Evolutionary conservation across 768 basidiomycete species (phyloP).

Genomic region (Macrolepiota albuminosa): DNA sequence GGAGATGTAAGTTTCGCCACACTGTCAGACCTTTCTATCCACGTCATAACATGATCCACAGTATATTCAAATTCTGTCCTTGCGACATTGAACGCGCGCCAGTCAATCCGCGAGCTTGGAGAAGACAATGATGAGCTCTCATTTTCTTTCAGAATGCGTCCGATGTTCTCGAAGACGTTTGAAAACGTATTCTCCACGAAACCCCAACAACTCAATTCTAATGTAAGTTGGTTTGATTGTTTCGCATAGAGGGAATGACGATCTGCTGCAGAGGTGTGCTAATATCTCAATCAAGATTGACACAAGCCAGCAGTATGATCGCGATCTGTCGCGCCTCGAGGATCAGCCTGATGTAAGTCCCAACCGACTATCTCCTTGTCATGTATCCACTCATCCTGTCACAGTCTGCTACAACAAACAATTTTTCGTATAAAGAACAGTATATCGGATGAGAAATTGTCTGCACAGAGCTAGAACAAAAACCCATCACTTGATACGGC

Average conservation of each 20-base stretch:
- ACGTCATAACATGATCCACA: conserved; percentile 15
- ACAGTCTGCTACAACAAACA: conserved; percentile 17
- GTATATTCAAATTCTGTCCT: conserved; percentile 54
- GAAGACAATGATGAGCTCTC: conserved; percentile 43
- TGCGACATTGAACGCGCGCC: conserved; percentile 47
- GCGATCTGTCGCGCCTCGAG: conserved; percentile 25
- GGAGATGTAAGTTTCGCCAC: conserved; percentile 34
- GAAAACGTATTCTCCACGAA: conserved; percentile 12
- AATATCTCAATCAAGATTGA: conserved; percentile 65
- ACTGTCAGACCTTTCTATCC: not conserved
- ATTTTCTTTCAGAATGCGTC: conserved; percentile 36
- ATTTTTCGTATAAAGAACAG: conserved; percentile 11
- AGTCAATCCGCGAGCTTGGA: conserved; percentile 36
- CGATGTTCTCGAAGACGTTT: conserved; percentile 23
- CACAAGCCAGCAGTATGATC: conserved; percentile 48
- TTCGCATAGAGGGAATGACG: not conserved
- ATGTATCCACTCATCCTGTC: not conserved
- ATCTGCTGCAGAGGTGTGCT: conserved; percentile 31
- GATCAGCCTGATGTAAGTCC: conserved; percentile 15
- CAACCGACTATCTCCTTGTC: not conserved
- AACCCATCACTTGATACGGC: not conserved
- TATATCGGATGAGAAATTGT: conserved; percentile 1
- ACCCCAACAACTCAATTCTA: conserved; percentile 26
- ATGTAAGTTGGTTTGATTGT: conserved; percentile 17
- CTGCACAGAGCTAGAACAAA: not conserved